Conservation (phyloP, 140 eudicot species). For the Anethum foeniculum region DNA sequence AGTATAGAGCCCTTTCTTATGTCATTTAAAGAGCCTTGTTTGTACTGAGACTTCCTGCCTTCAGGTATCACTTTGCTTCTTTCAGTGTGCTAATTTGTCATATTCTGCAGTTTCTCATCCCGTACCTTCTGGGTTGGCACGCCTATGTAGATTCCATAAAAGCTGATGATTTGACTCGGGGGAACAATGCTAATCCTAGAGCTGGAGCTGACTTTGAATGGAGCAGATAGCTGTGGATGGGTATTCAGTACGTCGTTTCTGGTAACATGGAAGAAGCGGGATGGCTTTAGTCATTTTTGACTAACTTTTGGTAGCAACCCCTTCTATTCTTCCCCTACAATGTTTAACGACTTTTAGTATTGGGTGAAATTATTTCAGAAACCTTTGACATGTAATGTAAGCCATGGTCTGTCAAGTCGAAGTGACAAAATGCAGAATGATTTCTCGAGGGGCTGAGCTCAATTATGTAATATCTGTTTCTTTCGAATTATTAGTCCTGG, state of each 20-base stretch:
- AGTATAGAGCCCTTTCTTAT: background rate
- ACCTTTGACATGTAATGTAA: background rate
- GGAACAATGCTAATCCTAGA: conserved; percentile 46
- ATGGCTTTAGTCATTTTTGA: conserved; percentile 3
- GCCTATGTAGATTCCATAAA: conserved; percentile 50
- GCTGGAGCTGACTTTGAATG: conserved; percentile 67
- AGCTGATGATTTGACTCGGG: conserved; percentile 41
- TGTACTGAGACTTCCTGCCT: background rate
- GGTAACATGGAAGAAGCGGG: conserved; percentile 1
- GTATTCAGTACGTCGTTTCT: conserved; percentile 1
- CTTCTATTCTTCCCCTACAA: background rate
- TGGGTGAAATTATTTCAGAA: background rate
- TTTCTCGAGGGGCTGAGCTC: background rate
- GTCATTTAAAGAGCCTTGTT: background rate
- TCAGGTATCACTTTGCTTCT: too few species aligned
- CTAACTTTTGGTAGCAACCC: conserved; percentile 11
- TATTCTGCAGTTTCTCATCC: conserved; percentile 61
- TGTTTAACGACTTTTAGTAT: background rate
- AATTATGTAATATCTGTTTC: background rate
- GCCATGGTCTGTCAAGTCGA: background rate
- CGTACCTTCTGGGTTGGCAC: conserved; percentile 81
- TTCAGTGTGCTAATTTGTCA: background rate
- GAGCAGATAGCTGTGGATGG: conserved; percentile 51
- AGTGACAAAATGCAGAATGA: background rate
- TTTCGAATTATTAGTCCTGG: background rate